These are phyloP conservation scores for Calocybe cyanea DNA, from an alignment of 768 basidiomycete genomes.

Conservation along the genomic window DNA sequence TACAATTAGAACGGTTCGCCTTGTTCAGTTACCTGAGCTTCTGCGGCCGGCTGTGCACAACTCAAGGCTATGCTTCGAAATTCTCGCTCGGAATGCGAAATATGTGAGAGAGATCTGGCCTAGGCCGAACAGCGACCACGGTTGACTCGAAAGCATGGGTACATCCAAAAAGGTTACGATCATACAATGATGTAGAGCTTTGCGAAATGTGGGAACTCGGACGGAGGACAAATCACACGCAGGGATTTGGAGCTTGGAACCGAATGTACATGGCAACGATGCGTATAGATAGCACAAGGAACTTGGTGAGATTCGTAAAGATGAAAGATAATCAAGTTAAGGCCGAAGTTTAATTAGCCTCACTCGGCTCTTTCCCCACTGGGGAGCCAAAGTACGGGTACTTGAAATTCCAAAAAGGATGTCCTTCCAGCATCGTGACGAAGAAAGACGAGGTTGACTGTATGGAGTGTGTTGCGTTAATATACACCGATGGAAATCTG, in stretches of 20 bases:
- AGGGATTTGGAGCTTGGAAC: background rate
- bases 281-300: background rate
- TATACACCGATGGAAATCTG: conserved; percentile 1
- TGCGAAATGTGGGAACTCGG: too few species aligned
- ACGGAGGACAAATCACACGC: background rate
- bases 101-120: background rate
- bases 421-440: background rate
- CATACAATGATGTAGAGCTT: background rate
- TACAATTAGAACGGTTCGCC: too few species aligned
- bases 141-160: background rate
- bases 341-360: conserved; percentile 2
- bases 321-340: background rate
- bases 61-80: background rate
- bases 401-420: background rate
- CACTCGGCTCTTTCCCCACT: conserved; percentile 1
- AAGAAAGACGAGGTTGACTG: background rate
- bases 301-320: background rate
- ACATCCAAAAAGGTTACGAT: background rate
- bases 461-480: conserved; percentile 5
- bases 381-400: background rate
- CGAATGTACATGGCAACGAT: background rate
- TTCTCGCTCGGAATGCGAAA: background rate
- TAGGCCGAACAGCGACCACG: conserved; percentile 11
- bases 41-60: background rate
- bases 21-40: too few species aligned